These are phyloP conservation scores for Plasmodium adleri DNA, from an alignment of 169 alveolate species.

Conservation along the genomic window DNA sequence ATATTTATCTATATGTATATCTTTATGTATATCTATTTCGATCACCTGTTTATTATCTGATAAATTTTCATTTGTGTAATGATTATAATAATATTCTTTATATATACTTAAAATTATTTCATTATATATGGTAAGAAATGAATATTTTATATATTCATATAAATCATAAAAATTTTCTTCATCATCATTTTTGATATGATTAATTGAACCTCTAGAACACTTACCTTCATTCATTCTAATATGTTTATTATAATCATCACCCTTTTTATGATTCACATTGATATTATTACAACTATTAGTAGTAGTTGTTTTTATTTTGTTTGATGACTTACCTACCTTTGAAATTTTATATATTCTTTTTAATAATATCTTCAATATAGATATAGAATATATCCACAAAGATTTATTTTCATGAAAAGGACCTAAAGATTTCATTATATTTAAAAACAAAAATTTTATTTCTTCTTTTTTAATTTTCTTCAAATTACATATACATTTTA, in stretches of 20 bases:
- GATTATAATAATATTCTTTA: slow-evolving; percentile 55
- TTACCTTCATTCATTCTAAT: no score
- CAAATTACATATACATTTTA: slow-evolving; percentile 56
- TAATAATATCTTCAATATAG: slow-evolving; percentile 66
- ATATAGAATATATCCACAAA: slow-evolving; percentile 67
- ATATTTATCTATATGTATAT: not conserved
- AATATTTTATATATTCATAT: slow-evolving; percentile 35
- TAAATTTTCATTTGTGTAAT: not conserved
- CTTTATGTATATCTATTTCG: not conserved
- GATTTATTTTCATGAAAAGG: slow-evolving; percentile 61
- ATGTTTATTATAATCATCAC: no score
- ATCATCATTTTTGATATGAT: not conserved
- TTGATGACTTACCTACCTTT: slow-evolving; percentile 2
- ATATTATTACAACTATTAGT: no score
- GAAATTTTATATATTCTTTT: slow-evolving; percentile 48
- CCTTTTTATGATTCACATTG: no score
- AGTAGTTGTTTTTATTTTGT: no score
- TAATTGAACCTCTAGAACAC: no score
- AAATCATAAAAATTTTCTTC: slow-evolving; percentile 35
- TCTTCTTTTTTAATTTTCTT: slow-evolving; percentile 75
- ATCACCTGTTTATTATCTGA: not conserved
- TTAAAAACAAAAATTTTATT: slow-evolving; percentile 65
- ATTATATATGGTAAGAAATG: slow-evolving; percentile 42
- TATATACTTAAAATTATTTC: slow-evolving; percentile 46
- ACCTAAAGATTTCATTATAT: slow-evolving; percentile 31